Percentiles rank a stretch among this genome's conserved stretches.
phyloP scores from a whole-genome alignment of 805 yeast species.

The Yamadazyma paraphyllophila region DNA sequence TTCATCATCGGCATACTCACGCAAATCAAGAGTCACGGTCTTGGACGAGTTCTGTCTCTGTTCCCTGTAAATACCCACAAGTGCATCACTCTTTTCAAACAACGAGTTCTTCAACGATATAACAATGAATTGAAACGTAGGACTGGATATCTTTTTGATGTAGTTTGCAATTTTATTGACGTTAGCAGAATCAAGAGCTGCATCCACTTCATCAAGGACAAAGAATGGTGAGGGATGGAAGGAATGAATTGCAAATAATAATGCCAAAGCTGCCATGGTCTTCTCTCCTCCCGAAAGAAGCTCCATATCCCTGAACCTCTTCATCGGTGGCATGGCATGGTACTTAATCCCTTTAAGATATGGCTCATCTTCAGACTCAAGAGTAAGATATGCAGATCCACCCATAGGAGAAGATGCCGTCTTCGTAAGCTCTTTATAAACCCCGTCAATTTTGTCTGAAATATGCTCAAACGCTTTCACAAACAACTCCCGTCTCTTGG shows the following conservation, averaged over 20 bases:
- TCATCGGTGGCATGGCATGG: conserved; percentile 96
- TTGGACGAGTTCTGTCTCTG: conserved; percentile 70
- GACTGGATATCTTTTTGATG: conserved; percentile 70
- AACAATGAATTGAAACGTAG: conserved; percentile 85
- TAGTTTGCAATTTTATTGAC: conserved; percentile 86
- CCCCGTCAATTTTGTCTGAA: conserved; percentile 64
- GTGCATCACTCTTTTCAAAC: conserved; percentile 83
- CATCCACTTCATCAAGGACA: conserved; percentile 96
- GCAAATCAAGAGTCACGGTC: conserved; percentile 70
- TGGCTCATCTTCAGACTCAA: conserved; percentile 90
- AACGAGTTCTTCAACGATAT: conserved; percentile 85
- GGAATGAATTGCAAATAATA: conserved; percentile 87
- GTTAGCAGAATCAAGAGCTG: conserved; percentile 89
- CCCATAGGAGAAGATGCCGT: conserved; percentile 72
- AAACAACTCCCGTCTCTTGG: conserved; percentile 59
- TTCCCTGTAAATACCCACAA: conserved; percentile 90
- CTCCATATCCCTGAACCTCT: conserved; percentile 89
- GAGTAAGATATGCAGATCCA: conserved; percentile 86
- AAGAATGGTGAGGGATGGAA: conserved; percentile 93
- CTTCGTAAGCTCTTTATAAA: conserved; percentile 84
- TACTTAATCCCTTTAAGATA: conserved; percentile 78
- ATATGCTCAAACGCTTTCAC: conserved; percentile 76
- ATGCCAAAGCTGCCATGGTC: conserved; percentile 92
- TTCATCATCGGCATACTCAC: conserved; percentile 50
- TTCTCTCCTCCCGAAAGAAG: conserved; percentile 95